Percentiles rank a stretch among this genome's conserved stretches.
phyloP scores from a whole-genome alignment of 345 rosid genomes.

The Populus simonii region DNA sequence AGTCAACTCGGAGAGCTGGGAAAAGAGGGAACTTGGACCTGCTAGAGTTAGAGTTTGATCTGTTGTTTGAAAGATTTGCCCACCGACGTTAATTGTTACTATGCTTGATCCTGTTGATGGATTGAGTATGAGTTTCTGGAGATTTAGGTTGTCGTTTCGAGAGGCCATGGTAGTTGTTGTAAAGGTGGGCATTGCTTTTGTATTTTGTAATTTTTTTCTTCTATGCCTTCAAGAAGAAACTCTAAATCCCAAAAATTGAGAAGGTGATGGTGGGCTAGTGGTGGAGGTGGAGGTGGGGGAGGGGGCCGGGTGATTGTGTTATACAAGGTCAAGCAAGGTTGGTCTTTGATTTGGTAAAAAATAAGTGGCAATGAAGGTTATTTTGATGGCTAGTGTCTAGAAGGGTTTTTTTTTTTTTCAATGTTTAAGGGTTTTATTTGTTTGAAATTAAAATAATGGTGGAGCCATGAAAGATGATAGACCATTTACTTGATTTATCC shows the following conservation, averaged over 20 bases:
- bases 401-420: no score
- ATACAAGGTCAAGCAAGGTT: no score
- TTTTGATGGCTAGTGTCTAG: no score
- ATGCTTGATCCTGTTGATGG: conserved; percentile 2
- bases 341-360: no score
- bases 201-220: not conserved
- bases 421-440: no score
- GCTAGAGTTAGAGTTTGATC: conserved; percentile 65
- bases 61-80: conserved; percentile 75
- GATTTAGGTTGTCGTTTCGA: not conserved
- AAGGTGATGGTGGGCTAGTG: not conserved
- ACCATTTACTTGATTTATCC: no score
- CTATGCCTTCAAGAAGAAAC: not conserved
- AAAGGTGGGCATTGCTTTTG: conserved; percentile 15
- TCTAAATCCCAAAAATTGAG: not conserved
- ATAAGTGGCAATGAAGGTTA: no score
- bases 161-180: not conserved
- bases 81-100: conserved; percentile 67
- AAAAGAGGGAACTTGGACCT: conserved; percentile 62
- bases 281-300: not conserved
- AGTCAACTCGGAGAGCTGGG: conserved; percentile 44
- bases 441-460: no score
- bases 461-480: no score
- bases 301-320: not conserved
- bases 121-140: not conserved